These are phyloP conservation scores for Hyaloraphidium curvatum DNA, from an alignment of 192 early-diverging fungal species.

Conservation along the genomic window DNA sequence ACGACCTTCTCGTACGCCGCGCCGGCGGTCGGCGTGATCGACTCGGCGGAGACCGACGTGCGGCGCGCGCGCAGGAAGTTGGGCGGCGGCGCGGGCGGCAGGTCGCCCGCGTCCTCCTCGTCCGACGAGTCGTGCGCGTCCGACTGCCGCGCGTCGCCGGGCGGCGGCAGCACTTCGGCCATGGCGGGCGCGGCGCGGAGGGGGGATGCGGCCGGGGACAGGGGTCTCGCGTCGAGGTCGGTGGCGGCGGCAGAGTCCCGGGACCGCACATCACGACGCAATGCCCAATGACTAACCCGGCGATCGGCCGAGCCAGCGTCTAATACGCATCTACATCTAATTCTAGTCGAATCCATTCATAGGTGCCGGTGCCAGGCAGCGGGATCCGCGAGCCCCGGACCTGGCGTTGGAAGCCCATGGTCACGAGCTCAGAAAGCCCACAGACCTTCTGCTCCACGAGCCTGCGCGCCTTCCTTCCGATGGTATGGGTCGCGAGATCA, in stretches of 20 bases:
- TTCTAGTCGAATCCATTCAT: too few species aligned
- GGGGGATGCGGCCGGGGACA: slow-evolving; percentile 18
- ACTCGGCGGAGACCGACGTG: slow-evolving; percentile 88
- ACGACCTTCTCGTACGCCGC: slow-evolving; percentile 67
- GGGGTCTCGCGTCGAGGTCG: slow-evolving; percentile 20
- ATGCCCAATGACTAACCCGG: too few species aligned
- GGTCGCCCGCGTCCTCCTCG: slow-evolving; percentile 42
- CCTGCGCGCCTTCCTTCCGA: too few species aligned
- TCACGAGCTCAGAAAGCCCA: too few species aligned
- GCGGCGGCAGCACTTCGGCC: slow-evolving; percentile 18
- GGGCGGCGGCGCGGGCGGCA: slow-evolving; percentile 26
- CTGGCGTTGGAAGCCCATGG: too few species aligned
- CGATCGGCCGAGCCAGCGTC: too few species aligned
- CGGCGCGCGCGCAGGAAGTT: slow-evolving; percentile 74
- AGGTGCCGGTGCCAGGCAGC: too few species aligned
- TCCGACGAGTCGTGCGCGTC: slow-evolving; percentile 37
- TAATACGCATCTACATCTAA: too few species aligned
- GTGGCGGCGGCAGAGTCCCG: slow-evolving; percentile 25
- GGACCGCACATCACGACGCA: slow-evolving; percentile 17
- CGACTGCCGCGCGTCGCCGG: slow-evolving; percentile 22
- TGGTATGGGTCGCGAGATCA: too few species aligned
- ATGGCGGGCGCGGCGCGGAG: slow-evolving; percentile 28
- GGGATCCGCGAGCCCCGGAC: too few species aligned
- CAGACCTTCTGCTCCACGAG: too few species aligned
- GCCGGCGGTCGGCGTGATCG: slow-evolving; percentile 70